Base-by-base conservation (phyloP, 345 rosid genomes). In the Melaleuca quinquenervia region DNA sequence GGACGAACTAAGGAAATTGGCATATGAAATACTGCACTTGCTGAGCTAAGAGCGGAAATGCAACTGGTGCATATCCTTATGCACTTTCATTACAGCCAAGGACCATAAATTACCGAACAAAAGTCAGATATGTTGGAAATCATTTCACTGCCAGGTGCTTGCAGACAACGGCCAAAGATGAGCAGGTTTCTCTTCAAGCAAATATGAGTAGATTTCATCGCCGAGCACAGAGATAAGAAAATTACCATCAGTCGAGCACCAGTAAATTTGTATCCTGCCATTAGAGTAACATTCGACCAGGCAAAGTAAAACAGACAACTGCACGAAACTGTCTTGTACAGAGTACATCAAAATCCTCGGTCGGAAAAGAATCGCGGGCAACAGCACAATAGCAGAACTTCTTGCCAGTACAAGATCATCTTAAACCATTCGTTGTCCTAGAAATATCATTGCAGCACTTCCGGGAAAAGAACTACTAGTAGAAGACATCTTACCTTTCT, bases 201-300 rank as follows among this genome's bases (percentile, higher is more conserved):
- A 29, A 32, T 32, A 32, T 32, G 45, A 32, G 29, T 8, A 16
- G 45, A 36, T 32, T 64, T 64, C 2, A 29, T 15, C 4, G 22
- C 45, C 1, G 12, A 64, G 76, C 75, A 27, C 62, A 82, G 45
- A 55, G 36, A 55, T 3, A 12, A 82, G 85, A 82, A 24, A 55
- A 41, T 82, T 90, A 96, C 98, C 97, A 84, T 96, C 95, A 74
- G 90, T 86, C 32, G 99, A 95, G 83, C 92, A 86, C 97, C 94
- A 50, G 96, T 90, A 85, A 96, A 91, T 91, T 97, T 90, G 50
- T 98, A 94, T 84, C 97, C 99, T 56, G 98, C 98, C 88, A 92
- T 92, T 88, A 95, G 91, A 6, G 98, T 98, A 90, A 95, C 99
- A 90, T 95, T 95, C 18, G 55, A 92, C 95, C 82, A 89, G 98